Base-by-base conservation (phyloP, 2,329 filamentous ascomycete genomes). In the Colletotrichum camelliae region DNA sequence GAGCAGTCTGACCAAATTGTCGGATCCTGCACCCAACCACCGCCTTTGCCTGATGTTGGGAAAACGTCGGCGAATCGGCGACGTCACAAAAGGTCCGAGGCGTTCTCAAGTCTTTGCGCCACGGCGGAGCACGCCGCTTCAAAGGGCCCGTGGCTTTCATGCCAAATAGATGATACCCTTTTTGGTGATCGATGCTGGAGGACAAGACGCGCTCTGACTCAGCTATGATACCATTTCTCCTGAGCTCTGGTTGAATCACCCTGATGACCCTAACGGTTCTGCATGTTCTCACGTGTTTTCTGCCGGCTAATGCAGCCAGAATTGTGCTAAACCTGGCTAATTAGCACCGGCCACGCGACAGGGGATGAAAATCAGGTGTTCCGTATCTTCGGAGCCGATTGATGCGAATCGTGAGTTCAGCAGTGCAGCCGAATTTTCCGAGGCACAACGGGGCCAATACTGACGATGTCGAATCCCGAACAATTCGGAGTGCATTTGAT, bases 141-240 rank as follows among this genome's bases (percentile, higher is more conserved):
- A 58, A 66, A 52, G 62, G 43, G 16, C 31, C 65, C 48, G 15
- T 67, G 37, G 62, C 43, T 27, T 57, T 16, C 18, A 27, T 55
- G 64, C 43, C 29, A 24, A 31, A 55, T 21, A 27, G 55, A 67
- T 37, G 65, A 18, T 55, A 18, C 29, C 48, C 16, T 29, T 29
- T 55, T 33, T 31, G 13, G 37, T 39, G 24, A 33, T 52, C 24
- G n/a, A 24, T 24, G 10, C 21, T 48, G 16, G 12, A 16, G 9
- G 18, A 66, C 10, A n/a, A 39, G 24, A 66, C 15, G 21, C n/a
- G 43, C 65, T 55, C 64, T 67, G 65, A 57, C 65, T 67, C 48
- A 33, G 48, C 21, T 31, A 52, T 67, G 65, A 35, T 37, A 57
- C 48, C 65, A 58, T 29, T 27, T 52, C n/a, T 7, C 35, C 31